Conservation (phyloP, 139 green algal species). For the Yamagishiella unicocca region DNA sequence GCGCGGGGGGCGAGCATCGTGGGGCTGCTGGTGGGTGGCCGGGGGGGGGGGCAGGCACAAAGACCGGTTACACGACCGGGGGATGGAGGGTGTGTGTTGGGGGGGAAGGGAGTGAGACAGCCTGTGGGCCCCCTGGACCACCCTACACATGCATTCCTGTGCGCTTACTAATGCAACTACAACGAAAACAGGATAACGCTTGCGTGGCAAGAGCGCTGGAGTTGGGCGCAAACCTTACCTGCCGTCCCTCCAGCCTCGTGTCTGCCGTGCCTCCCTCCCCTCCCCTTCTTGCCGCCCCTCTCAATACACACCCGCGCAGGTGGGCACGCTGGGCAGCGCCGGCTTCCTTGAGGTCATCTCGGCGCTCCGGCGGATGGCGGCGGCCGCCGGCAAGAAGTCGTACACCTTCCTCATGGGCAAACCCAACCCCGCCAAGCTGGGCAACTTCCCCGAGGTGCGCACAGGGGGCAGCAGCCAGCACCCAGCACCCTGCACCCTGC, state of each 20-base stretch:
- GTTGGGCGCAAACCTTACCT: not conserved
- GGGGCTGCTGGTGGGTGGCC: constrained; percentile 71
- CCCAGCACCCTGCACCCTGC: too few relatives aligned
- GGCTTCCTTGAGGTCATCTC: constrained; percentile 79
- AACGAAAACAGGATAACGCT: too few relatives aligned
- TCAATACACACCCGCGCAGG: constrained; percentile 42
- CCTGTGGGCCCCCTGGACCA: not conserved
- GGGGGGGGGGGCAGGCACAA: not conserved
- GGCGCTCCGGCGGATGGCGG: constrained; percentile 38
- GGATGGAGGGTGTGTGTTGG: not conserved
- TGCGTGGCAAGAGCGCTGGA: too few relatives aligned
- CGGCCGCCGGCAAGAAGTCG: constrained; percentile 83
- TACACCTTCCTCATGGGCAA: constrained; percentile 95
- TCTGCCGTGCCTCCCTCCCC: not conserved
- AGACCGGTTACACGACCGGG: not conserved
- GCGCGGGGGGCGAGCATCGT: constrained; percentile 88
- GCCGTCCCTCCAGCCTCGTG: not conserved
- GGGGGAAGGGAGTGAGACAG: not conserved
- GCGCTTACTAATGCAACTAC: too few relatives aligned
- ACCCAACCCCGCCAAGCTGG: constrained; percentile 94
- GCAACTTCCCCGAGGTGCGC: constrained; percentile 95
- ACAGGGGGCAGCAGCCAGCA: too few relatives aligned
- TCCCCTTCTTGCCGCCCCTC: not conserved
- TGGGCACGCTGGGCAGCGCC: constrained; percentile 85
- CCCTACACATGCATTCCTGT: too few relatives aligned